Evolutionary conservation across 306 rosid genomes (phyloP).

Genomic region (Clitoria ternatea): DNA sequence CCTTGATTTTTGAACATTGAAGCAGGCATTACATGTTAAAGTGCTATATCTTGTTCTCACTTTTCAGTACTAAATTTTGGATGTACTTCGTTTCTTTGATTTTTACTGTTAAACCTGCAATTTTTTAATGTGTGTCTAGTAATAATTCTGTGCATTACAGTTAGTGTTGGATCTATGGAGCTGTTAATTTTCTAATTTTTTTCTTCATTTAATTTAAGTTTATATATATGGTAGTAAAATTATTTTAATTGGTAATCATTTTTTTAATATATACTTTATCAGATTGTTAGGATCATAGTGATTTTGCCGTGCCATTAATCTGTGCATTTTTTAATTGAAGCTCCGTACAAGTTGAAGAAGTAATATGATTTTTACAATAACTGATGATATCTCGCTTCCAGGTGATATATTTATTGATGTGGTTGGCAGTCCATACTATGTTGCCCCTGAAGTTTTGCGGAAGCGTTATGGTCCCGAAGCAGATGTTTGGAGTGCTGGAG

Average conservation of each 20-base stretch:
- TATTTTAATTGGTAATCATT: neutral
- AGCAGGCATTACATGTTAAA: neutral
- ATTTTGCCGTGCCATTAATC: neutral
- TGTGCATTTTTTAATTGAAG: constrained; percentile 9
- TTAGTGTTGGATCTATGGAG: neutral
- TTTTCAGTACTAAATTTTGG: neutral
- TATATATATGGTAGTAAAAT: neutral
- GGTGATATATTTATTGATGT: constrained; percentile 83
- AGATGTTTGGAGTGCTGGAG: constrained; percentile 99
- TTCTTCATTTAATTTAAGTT: neutral
- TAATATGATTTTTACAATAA: constrained; percentile 8
- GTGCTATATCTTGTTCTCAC: neutral
- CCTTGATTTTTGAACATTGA: neutral
- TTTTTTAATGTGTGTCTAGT: neutral
- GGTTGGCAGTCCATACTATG: constrained; percentile 98
- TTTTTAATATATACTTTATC: neutral
- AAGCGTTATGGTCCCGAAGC: constrained; percentile 93
- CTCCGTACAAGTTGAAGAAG: constrained; percentile 20
- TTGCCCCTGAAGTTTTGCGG: constrained; percentile 92
- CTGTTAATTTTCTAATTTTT: neutral
- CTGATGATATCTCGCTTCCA: constrained; percentile 38
- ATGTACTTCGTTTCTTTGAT: neutral
- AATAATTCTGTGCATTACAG: neutral
- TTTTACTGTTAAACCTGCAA: neutral
- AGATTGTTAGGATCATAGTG: neutral